These are phyloP conservation scores for Clarkia xantiana DNA, from an alignment of 345 rosid genomes.

Conservation along the genomic window DNA sequence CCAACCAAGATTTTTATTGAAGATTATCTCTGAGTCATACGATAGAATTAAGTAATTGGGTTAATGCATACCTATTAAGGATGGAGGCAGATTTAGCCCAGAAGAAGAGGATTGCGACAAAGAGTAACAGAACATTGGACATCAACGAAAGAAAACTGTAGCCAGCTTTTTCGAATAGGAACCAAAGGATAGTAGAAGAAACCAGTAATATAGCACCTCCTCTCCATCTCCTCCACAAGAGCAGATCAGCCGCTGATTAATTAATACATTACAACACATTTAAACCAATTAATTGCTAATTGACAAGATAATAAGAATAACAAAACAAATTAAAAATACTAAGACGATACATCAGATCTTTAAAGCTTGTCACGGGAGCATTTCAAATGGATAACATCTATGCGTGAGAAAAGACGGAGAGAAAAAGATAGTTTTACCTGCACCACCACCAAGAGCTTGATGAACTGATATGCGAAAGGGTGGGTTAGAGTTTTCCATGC, in stretches of 20 bases:
- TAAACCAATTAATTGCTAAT: background rate
- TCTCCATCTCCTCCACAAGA: constrained; percentile 57
- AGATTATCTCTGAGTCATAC: too few relatives aligned
- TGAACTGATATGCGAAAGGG: constrained; percentile 42
- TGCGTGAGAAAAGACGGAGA: background rate
- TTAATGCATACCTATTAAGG: constrained; percentile 49
- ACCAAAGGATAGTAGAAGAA: constrained; percentile 50
- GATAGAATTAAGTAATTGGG: too few relatives aligned
- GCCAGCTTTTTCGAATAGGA: constrained; percentile 65
- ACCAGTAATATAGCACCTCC: constrained; percentile 36
- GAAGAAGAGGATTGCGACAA: constrained; percentile 60
- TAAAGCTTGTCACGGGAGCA: too few relatives aligned
- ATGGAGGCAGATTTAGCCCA: constrained; percentile 96
- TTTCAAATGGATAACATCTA: background rate
- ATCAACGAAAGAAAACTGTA: constrained; percentile 59
- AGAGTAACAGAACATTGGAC: constrained; percentile 66
- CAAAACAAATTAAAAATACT: background rate
- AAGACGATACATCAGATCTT: too few relatives aligned
- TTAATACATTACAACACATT: background rate
- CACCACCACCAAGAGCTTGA: constrained; percentile 60
- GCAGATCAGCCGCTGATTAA: constrained; percentile 55
- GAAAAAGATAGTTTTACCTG: constrained; percentile 20
- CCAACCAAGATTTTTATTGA: too few relatives aligned
- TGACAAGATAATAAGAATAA: background rate
- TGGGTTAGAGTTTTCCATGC: constrained; percentile 44